These are phyloP conservation scores for Suillus sp. DNA, from an alignment of 768 basidiomycete species.

Conservation along the genomic window DNA sequence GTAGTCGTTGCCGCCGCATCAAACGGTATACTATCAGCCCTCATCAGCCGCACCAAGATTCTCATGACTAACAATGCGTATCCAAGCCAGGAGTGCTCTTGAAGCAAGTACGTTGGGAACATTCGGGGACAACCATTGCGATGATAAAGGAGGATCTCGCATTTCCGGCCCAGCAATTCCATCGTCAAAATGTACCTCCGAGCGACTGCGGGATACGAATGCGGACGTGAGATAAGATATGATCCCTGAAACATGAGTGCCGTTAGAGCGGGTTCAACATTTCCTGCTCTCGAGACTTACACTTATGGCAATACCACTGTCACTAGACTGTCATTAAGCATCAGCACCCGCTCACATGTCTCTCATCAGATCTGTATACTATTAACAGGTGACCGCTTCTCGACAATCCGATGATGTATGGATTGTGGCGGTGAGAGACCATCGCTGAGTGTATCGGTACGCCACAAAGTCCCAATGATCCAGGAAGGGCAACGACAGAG, in stretches of 20 bases:
- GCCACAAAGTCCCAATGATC: slow-evolving; percentile 32
- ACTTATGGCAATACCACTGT: not conserved
- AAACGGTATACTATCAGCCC: slow-evolving; percentile 2
- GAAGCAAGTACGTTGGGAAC: slow-evolving; percentile 12
- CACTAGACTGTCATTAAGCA: not conserved
- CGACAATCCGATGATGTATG: slow-evolving; percentile 10
- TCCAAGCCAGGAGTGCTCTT: slow-evolving; percentile 11
- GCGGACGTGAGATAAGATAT: slow-evolving; percentile 9
- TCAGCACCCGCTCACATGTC: not conserved
- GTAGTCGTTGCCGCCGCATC: slow-evolving; percentile 21
- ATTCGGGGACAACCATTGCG: slow-evolving; percentile 16
- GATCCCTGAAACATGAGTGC: slow-evolving; percentile 2
- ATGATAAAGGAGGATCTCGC: slow-evolving; percentile 20
- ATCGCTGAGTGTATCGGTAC: slow-evolving; percentile 20
- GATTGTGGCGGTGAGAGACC: slow-evolving; percentile 22
- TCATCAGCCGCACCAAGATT: slow-evolving; percentile 24
- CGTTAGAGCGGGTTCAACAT: slow-evolving; percentile 1
- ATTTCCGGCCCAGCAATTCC: slow-evolving; percentile 17
- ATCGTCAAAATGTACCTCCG: slow-evolving; percentile 14
- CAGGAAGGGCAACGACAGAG: slow-evolving; percentile 24
- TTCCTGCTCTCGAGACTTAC: slow-evolving; percentile 1
- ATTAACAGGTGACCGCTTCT: not conserved
- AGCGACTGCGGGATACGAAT: not conserved
- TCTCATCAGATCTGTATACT: slow-evolving; percentile 3
- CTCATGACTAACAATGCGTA: slow-evolving; percentile 20